Conservation (phyloP, 2,329 filamentous ascomycete species). For the Cordyceps cateniannulata region DNA sequence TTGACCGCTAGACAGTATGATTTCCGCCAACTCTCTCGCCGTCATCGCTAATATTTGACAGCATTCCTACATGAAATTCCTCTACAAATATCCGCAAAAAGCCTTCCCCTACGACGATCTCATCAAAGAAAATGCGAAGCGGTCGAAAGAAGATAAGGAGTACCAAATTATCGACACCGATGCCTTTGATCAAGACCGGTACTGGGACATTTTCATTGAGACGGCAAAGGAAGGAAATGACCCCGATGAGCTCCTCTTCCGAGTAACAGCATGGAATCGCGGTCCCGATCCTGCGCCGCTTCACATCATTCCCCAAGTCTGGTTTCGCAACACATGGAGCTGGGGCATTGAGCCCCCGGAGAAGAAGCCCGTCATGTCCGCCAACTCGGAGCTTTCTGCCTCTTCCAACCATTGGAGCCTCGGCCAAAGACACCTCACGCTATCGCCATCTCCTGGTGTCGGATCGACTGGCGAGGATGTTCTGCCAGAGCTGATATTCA, state of each 20-base stretch:
- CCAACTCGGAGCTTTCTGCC: conserved; percentile 58
- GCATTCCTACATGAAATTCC: conserved; percentile 98
- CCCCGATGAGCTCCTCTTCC: conserved; percentile 85
- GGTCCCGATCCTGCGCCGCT: conserved; percentile 84
- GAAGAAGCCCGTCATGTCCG: conserved; percentile 72
- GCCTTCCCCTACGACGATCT: conserved; percentile 90
- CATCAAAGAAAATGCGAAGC: conserved; percentile 72
- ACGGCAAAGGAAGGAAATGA: conserved; percentile 92
- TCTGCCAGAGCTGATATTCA: conserved; percentile 79
- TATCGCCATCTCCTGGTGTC: conserved; percentile 84
- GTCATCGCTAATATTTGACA: conserved; percentile 28
- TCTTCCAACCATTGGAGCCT: conserved; percentile 75
- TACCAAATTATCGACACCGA: conserved; percentile 91
- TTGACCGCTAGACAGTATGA: conserved; percentile 37
- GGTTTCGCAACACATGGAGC: conserved; percentile 96
- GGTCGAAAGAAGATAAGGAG: conserved; percentile 71
- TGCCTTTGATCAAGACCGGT: conserved; percentile 78
- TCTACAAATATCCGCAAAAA: conserved; percentile 94
- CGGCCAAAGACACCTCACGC: conserved; percentile 74
- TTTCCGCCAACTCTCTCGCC: conserved; percentile 13
- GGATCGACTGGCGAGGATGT: conserved; percentile 76
- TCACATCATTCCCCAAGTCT: conserved; percentile 90
- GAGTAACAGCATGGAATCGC: conserved; percentile 93
- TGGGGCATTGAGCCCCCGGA: conserved; percentile 76
- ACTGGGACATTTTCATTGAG: conserved; percentile 97